These are phyloP conservation scores for Penicillium sp. DNA, from an alignment of 2,329 filamentous ascomycete genomes.

Conservation along the genomic window DNA sequence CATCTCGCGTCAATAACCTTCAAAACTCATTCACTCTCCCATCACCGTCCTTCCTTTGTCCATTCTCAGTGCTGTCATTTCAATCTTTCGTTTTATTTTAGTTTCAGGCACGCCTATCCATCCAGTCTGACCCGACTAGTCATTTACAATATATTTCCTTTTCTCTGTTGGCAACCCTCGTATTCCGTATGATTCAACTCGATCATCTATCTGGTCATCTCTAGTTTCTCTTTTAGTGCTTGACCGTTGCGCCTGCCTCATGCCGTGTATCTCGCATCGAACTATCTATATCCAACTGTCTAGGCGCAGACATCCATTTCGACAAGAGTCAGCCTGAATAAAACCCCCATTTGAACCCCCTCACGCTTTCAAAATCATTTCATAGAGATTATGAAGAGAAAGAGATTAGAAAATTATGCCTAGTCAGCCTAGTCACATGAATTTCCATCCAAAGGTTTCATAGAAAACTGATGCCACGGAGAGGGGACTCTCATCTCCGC, in stretches of 20 bases:
- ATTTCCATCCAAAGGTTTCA: too few species aligned
- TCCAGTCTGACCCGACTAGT: constrained; percentile 18
- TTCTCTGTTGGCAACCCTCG: constrained; percentile 26
- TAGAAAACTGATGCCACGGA: too few species aligned
- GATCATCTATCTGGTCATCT: constrained; percentile 15
- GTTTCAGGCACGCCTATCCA: constrained; percentile 15
- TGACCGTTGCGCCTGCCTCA: constrained; percentile 15
- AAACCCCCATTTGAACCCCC: too few species aligned
- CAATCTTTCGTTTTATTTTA: constrained; percentile 2
- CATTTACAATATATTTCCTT: constrained; percentile 10
- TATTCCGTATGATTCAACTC: constrained; percentile 16
- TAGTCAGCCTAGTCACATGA: too few species aligned
- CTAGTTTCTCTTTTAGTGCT: constrained; percentile 16
- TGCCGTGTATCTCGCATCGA: constrained; percentile 8
- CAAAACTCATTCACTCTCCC: constrained; percentile 16
- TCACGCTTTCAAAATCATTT: too few species aligned
- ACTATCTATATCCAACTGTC: background rate
- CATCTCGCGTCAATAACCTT: constrained; percentile 7
- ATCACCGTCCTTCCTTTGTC: constrained; percentile 18
- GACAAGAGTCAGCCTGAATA: too few species aligned
- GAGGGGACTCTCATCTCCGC: too few species aligned
- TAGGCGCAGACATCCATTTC: too few species aligned
- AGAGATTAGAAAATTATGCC: too few species aligned
- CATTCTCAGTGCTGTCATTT: constrained; percentile 14
- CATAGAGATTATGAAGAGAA: too few species aligned